Percentiles rank a stretch among this genome's conserved stretches.
Evolutionary conservation across 768 basidiomycete genomes (phyloP).

Genomic region (Mycena galericulata): DNA sequence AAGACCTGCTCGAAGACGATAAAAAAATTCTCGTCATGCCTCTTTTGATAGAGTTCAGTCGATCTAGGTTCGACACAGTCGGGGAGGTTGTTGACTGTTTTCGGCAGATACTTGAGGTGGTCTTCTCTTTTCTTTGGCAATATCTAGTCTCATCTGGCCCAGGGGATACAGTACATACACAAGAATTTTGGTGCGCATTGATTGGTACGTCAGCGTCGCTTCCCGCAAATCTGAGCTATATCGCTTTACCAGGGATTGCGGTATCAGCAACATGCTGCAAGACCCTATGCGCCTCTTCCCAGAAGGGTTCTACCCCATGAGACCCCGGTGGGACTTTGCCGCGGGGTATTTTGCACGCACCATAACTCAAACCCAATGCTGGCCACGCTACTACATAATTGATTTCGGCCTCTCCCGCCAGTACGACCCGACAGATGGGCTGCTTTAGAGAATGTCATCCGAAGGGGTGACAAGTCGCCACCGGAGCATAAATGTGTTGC

Average conservation of each 20-base stretch:
- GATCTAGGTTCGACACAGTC: conserved; percentile 33
- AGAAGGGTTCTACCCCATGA: too few relatives aligned
- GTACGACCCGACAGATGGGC: background rate
- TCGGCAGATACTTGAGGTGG: conserved; percentile 37
- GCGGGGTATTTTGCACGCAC: too few relatives aligned
- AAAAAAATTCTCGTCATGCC: conserved; percentile 38
- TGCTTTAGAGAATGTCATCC: background rate
- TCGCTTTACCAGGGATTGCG: too few relatives aligned
- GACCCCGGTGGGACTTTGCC: too few relatives aligned
- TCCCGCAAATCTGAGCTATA: too few relatives aligned
- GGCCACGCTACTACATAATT: background rate
- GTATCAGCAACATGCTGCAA: too few relatives aligned
- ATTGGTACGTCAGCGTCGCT: conserved; percentile 6
- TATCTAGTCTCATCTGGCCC: background rate
- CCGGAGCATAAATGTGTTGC: background rate
- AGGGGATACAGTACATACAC: conserved; percentile 20
- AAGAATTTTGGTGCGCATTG: conserved; percentile 14
- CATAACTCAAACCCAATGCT: background rate
- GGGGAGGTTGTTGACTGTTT: conserved; percentile 39
- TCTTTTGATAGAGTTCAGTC: conserved; percentile 6
- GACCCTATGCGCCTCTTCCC: too few relatives aligned
- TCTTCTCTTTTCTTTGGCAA: background rate
- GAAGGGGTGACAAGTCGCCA: background rate
- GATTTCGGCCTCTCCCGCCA: background rate
- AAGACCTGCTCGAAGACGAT: background rate